Base-by-base conservation (phyloP, 148 eudicot genomes). In the Rheum nobile region DNA sequence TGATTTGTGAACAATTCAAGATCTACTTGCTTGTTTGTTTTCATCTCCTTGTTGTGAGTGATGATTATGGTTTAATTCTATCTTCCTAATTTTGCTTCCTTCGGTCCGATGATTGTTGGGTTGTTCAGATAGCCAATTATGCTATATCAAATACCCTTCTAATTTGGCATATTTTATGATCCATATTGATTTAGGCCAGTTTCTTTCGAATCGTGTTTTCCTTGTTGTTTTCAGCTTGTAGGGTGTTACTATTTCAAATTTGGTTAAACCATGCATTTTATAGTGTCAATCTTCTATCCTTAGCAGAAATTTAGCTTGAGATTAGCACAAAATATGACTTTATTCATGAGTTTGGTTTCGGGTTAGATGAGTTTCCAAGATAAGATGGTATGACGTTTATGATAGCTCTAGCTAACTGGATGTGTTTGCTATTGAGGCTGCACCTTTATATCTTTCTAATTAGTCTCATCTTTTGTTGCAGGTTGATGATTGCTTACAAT, bases 11-110 rank as follows among this genome's bases (percentile, higher is more conserved):
- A 31, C 38, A 63, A 14, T 4, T 31, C 34, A 8, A 28, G 67
- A 63, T 63, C 68, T 63, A 63, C 68, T 63, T 31, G 37, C 21
- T 28, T 63, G 68, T 63, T 63, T 59, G 54, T 54, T 22, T 54
- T 54, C 29, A 59, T 59, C 67, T 59, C 34, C 2, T 63, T 29
- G 68, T 28, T 31, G 10, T n/a, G n/a, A n/a, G 29, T 22, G 63
- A 9, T 54, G 63, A 54, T 54, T 54, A 24, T 14, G 10, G 32
- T 28, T 57, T 44, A 14, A 10, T 19, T 29, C 28, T 63, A 32
- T 6, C 38, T 29, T 63, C 38, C 38, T 14, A 63, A 5, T 4
- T 63, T 63, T 38, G 17, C n/a, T 8, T 31, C 13, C n/a, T 31
- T 29, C 6, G 12, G 17, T 44, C 48, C 48, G 13, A 44, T n/a